Evolutionary conservation across 78 protist genomes (phyloP).

Genomic region (Planoprotostelium fungivorum): DNA sequence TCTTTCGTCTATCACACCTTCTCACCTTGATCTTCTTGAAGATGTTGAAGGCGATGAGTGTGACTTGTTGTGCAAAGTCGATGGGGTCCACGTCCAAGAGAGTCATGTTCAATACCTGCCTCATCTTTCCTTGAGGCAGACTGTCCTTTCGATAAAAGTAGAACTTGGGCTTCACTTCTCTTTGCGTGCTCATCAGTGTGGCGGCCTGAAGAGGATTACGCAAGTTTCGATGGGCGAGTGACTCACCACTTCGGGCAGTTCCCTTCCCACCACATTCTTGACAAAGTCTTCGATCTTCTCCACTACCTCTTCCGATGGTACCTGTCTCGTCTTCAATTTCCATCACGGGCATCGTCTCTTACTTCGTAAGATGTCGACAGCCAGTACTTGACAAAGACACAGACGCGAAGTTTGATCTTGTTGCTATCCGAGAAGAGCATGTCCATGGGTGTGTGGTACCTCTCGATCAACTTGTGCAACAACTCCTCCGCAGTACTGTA

Average conservation of each 20-base stretch:
- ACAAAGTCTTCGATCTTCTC: background rate
- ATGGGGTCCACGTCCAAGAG: background rate
- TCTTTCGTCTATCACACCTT: background rate
- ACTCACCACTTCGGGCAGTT: background rate
- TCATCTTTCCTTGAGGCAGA: background rate
- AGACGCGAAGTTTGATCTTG: background rate
- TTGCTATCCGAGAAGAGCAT: background rate
- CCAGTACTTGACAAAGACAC: background rate
- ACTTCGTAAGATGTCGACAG: background rate
- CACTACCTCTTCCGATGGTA: background rate
- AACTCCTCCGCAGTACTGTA: background rate
- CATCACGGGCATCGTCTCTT: background rate
- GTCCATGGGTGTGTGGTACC: background rate
- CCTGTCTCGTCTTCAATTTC: background rate
- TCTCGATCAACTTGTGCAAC: background rate
- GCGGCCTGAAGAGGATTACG: background rate
- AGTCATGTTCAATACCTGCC: background rate
- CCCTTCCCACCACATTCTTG: background rate
- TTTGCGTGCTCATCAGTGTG: background rate
- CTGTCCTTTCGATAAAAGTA: background rate
- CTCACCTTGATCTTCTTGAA: background rate
- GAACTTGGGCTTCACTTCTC: background rate
- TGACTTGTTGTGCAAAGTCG: background rate
- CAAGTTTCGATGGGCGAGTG: background rate
- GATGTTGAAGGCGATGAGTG: background rate